Evolutionary conservation across 1,284 basidiomycete genomes (phyloP), one percentile per base, ranked within the genome.

Genomic region (Cutaneotrichosporon cavernicola): DNA sequence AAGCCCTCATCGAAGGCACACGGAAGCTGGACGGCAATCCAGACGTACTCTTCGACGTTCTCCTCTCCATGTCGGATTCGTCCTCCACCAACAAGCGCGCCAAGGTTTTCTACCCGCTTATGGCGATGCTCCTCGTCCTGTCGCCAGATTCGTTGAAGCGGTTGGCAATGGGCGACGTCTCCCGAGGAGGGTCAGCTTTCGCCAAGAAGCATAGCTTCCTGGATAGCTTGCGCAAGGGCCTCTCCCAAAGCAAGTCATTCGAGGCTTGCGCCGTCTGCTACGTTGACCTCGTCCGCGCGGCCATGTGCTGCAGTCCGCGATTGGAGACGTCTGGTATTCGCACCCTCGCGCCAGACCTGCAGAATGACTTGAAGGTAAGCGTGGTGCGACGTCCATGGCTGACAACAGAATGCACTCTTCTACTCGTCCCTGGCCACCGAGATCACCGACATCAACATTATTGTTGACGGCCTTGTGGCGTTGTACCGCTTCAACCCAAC

Each of bases 221-320:
- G 64, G 83, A 82, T 26, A 79, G 73, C 46, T 61, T 83, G 51
- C 70, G 70, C 57, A 81, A 81, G 68, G 76, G 76, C 7, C 56
- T 78, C 31, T 63, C 51, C 34, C 67, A 72, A 32, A 67, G 50
- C 58, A 77, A 74, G 62, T 70, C 72, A 1, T 75, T 73, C 43
- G 76, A 79, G 59, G 71, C 76, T 0, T 74, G 72, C 51, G 72
- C 67, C 14, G 85, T 89, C 2, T 93, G 91, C 76, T 86, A 87
- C 58, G 84, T 93, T 32, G 93, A 97, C 73, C 81, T 93, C 38
- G 90, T 91, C 76, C 86, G 89, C 64, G 91, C 89, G 1, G 92
- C 91, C 3, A 88, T 87, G 51, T 85, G 86, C 61, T 83, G 91
- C 36, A 84, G 84, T 10, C 84, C 86, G 0, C 66, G 70, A 2